Evolutionary conservation across 129 eudicot species (phyloP), one percentile per base, ranked within the genome.

Genomic region (Erigeron canadensis): DNA sequence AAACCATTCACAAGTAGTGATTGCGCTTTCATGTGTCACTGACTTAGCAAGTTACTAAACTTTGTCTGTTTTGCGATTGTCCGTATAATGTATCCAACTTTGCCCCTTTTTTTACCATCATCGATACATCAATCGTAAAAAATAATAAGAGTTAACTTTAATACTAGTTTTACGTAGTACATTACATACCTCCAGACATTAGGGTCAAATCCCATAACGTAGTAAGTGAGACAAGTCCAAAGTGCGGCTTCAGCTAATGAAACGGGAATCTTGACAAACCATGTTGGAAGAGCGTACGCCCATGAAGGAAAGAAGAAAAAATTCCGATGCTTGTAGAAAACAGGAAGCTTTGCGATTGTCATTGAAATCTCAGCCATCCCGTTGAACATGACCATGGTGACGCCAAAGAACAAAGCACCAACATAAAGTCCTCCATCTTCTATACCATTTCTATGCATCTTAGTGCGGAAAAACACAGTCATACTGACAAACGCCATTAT

Each of bases 301-400:
- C 96, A 93, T 0, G 95, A 7, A 1, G 98, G 98, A 53, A 23
- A 89, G 57, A 93, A 93, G 3, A 78, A 83, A 71, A 84, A 87
- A 76, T 93, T 84, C 12, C 96, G 74, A 70, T 93, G 98, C 79
- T 93, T 93, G 80, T 81, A 93, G 22, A 89, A 93, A 21, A 87
- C 88, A 0, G 98, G 96, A 87, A 89, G 96, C 79, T 87, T 93
- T 18, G 75, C 75, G 16, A 89, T 93, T 0, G 95, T 93, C 95
- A 93, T 81, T 69, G 95, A 54, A 59, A 89, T 44, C 82, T 91
- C 97, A 4, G 91, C 66, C 82, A 82, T 70, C 34, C 97, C 96
- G 39, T 85, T 87, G 47, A 87, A 89, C 95, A 87, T 80, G 51
- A 83, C 10, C 67, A 72, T 55, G 4, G 66, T 37, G 16, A 80